Evolutionary conservation across 345 rosid species (phyloP), one percentile per base, ranked within the genome.

Genomic region (Streptanthus diversifolius): DNA sequence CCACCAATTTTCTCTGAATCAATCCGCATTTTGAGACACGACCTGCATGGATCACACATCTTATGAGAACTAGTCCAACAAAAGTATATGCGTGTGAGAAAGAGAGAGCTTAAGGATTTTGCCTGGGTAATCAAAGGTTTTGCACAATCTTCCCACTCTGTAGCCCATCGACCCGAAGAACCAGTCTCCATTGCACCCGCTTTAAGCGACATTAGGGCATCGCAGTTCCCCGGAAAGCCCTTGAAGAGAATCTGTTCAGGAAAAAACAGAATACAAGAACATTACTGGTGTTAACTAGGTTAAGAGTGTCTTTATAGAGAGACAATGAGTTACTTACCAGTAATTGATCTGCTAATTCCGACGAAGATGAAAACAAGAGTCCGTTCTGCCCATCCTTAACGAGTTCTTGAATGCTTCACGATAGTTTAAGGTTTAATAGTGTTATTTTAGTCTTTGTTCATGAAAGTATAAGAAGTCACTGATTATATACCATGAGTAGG

Each of bases 141-240:
- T 36, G 98, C 99, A 79, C 91, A 83, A 56, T 84, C 92, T 81
- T 95, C 97, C 98, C 99, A 91, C 71, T 91, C 95, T 4, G 87
- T 75, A 17, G 83, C 82, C 99, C 97, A 90, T 80, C 88, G 84
- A 59, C 87, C 81, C 5, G 93, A 87, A 55, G 90, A 86, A 64
- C 93, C 88, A 64, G 58, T 82, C 76, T 87, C 88, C 80, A 81
- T 39, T 19, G 87, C 93, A 47, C 93, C 93, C 19, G 83, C 80
- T 77, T 84, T 88, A 41, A 95, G 82, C 43, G 78, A 78, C 72
- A 70, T 79, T 75, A 91, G 76, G 60, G 84, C 78, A 62, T 84
- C 79, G 59, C 90, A 90, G 68, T 81, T 81, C 47, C 73, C 77
- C 2, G 99, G 99, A 79, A 91, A 95, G 2, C 93, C 96, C 82